phyloP scores from a whole-genome alignment of 495 filamentous ascomycete species.

The Alectoria sarmentosa region DNA sequence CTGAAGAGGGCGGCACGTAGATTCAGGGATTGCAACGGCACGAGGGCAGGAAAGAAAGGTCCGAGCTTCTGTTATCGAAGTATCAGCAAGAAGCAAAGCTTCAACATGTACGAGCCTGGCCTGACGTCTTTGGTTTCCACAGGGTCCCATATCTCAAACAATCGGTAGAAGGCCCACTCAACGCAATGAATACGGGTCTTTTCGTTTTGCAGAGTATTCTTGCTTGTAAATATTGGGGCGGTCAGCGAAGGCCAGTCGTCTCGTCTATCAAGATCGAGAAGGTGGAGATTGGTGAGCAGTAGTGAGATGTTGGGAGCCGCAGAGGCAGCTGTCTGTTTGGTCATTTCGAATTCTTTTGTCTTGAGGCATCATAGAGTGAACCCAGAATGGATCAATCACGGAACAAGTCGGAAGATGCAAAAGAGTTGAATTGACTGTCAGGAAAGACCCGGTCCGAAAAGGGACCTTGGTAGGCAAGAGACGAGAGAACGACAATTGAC shows the following conservation, averaged over 20 bases:
- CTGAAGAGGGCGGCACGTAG: constrained; percentile 79
- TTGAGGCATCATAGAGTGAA: constrained; percentile 1
- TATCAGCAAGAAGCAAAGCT: constrained; percentile 13
- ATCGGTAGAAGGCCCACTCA: constrained; percentile 78
- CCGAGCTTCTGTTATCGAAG: constrained; percentile 58
- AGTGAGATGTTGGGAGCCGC: constrained; percentile 6
- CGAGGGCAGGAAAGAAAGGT: constrained; percentile 81
- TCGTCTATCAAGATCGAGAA: constrained; percentile 67
- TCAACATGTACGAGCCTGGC: constrained; percentile 11
- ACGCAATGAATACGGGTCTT: constrained; percentile 69
- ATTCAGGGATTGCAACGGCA: constrained; percentile 81
- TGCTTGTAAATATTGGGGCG: constrained; percentile 54
- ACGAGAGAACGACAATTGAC: neutral
- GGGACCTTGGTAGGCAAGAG: neutral
- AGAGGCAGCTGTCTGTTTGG: constrained; percentile 6
- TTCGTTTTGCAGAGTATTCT: constrained; percentile 61
- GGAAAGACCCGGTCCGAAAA: neutral
- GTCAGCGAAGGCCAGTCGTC: constrained; percentile 73
- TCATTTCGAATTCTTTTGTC: neutral
- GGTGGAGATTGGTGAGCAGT: constrained; percentile 71
- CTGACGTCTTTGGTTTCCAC: constrained; percentile 62
- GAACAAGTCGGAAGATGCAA: neutral
- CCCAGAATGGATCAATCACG: neutral
- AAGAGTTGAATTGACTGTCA: neutral
- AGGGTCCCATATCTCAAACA: constrained; percentile 76